Conservation (phyloP, 2,329 filamentous ascomycete species). For the Pseudogymnoascus sp. region DNA sequence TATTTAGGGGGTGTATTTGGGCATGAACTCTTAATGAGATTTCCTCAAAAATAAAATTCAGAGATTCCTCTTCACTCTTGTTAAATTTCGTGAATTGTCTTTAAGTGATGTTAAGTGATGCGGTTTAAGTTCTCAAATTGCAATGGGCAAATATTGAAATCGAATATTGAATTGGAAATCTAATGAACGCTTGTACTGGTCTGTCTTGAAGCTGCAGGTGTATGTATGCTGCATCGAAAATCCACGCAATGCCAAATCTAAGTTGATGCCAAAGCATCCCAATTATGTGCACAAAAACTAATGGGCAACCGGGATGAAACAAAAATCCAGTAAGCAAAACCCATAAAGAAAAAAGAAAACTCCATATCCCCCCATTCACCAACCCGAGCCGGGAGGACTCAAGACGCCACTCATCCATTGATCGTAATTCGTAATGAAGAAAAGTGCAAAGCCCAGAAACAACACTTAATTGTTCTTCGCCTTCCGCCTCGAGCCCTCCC, state of each 20-base stretch:
- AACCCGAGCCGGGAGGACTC: not conserved
- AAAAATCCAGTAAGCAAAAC: not conserved
- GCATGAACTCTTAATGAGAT: conserved; percentile 8
- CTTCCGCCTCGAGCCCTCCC: conserved; percentile 8
- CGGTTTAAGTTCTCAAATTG: not conserved
- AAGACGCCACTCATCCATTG: conserved; percentile 5
- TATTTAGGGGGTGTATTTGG: conserved; percentile 9
- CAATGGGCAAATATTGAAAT: not conserved
- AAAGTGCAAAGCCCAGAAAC: not conserved
- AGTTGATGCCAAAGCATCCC: not conserved
- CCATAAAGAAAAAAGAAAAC: not conserved
- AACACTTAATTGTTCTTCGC: conserved; percentile 6
- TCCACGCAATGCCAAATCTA: conserved; percentile 5
- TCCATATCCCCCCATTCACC: not conserved
- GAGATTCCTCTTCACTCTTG: not conserved
- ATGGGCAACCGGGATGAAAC: not conserved
- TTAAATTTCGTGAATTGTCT: not conserved
- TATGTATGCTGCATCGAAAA: conserved; percentile 3
- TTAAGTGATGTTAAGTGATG: not conserved
- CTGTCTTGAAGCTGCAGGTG: not conserved
- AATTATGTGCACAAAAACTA: not conserved
- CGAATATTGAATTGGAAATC: not conserved
- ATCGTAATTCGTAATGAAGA: conserved; percentile 8
- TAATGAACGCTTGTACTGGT: not conserved
- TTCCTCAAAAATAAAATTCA: conserved; percentile 10